These are phyloP conservation scores for Podaxis sp. DNA, from an alignment of 768 basidiomycete species.

Conservation along the genomic window DNA sequence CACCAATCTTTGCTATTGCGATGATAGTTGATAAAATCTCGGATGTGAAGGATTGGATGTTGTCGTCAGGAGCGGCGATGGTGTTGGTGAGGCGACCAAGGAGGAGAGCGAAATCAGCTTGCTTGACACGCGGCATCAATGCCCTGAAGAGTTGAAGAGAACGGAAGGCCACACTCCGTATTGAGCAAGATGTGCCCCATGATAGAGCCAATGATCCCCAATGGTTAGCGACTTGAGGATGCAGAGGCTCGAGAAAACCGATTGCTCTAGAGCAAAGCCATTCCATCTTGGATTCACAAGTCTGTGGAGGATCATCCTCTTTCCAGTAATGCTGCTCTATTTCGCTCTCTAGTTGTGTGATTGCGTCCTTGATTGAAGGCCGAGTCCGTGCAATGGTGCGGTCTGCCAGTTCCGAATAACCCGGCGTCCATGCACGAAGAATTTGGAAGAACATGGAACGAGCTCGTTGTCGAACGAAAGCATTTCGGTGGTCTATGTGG, in stretches of 20 bases:
- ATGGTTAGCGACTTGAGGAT: conserved; percentile 62
- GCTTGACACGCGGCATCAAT: conserved; percentile 68
- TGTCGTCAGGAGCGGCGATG: conserved; percentile 70
- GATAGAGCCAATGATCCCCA: conserved; percentile 80
- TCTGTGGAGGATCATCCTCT: conserved; percentile 58
- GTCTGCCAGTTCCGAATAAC: conserved; percentile 72
- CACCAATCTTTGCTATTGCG: conserved; percentile 52
- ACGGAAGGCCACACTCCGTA: conserved; percentile 81
- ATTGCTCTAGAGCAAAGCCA: conserved; percentile 66
- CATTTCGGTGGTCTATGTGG: conserved; percentile 76
- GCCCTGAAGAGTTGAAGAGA: conserved; percentile 90
- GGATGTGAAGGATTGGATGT: conserved; percentile 78
- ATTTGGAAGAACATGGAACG: conserved; percentile 83
- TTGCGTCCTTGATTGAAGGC: conserved; percentile 44
- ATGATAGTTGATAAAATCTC: conserved; percentile 80
- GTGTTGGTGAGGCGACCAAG: conserved; percentile 84
- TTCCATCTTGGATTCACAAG: conserved; percentile 66
- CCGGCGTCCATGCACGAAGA: conserved; percentile 77
- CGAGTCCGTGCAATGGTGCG: conserved; percentile 48
- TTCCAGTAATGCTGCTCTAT: conserved; percentile 64
- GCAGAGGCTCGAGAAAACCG: conserved; percentile 63
- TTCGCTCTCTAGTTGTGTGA: conserved; percentile 57
- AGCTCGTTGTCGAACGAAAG: conserved; percentile 67
- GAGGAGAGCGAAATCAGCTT: conserved; percentile 71
- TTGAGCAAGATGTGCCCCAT: conserved; percentile 88